Evolutionary conservation across 2,329 filamentous ascomycete species (phyloP).

Genomic region (Colletotrichum gloeosporioides): DNA sequence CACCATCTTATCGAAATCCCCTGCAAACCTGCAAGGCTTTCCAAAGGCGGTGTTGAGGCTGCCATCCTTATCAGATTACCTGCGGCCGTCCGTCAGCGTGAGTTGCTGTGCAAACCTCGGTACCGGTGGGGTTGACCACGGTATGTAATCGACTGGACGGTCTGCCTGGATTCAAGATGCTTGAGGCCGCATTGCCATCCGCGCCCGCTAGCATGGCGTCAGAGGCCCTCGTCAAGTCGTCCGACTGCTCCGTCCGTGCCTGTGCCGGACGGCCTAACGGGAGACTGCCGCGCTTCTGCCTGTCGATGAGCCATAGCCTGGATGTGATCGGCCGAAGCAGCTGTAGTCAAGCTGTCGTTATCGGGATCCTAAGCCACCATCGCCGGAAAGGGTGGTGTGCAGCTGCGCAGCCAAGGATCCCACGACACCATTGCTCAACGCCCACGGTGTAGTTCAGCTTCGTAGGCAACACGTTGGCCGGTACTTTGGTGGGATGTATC

Average conservation of each 20-base stretch:
- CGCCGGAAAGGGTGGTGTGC: conserved; percentile 1
- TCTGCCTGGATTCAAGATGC: background rate
- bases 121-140: background rate
- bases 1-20: background rate
- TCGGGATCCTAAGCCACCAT: background rate
- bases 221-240: background rate
- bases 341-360: background rate
- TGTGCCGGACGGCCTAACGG: conserved; percentile 2
- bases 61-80: background rate
- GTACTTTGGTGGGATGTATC: conserved; percentile 10
- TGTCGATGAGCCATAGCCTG: background rate
- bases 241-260: conserved; percentile 6
- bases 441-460: background rate
- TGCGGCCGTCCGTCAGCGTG: background rate
- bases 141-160: background rate
- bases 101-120: background rate
- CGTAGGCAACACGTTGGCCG: background rate
- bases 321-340: background rate
- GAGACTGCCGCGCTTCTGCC: conserved; percentile 10
- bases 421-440: background rate
- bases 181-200: background rate
- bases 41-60: background rate
- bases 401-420: background rate
- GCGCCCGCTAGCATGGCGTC: background rate
- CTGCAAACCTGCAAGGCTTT: background rate